Conservation (phyloP, 768 basidiomycete species). For the Rhizopogon vinicolor region DNA sequence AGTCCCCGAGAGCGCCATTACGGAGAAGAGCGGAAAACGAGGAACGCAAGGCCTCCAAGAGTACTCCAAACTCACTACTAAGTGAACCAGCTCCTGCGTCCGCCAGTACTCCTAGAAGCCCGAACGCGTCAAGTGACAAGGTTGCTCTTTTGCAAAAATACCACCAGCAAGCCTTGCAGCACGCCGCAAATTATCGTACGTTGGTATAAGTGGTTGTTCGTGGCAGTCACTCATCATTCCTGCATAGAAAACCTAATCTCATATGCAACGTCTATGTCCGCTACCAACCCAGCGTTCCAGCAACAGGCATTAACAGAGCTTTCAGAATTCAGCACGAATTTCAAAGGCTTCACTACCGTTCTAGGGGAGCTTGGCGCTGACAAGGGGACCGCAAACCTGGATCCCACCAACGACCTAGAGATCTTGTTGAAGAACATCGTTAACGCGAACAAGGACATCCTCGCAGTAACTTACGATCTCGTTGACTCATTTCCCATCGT, state of each 20-base stretch:
- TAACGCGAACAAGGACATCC: slow-evolving; percentile 42
- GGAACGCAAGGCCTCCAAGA: background rate
- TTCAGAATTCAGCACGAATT: slow-evolving; percentile 28
- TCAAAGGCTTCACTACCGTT: slow-evolving; percentile 25
- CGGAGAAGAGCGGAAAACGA: background rate
- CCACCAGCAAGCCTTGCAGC: background rate
- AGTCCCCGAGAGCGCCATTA: background rate
- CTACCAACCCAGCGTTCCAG: slow-evolving; percentile 31
- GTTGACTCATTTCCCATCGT: slow-evolving; percentile 38
- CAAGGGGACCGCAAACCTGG: slow-evolving; percentile 50
- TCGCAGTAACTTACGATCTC: slow-evolving; percentile 29
- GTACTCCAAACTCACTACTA: background rate
- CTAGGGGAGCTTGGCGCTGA: slow-evolving; percentile 28
- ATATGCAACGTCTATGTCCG: slow-evolving; percentile 22
- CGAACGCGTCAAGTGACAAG: background rate
- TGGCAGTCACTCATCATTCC: background rate
- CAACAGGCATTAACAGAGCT: slow-evolving; percentile 32
- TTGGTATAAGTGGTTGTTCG: background rate
- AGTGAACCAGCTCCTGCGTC: background rate
- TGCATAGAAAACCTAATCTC: slow-evolving; percentile 29
- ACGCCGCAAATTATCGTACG: background rate
- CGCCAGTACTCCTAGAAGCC: background rate
- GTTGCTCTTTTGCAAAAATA: background rate
- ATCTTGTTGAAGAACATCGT: slow-evolving; percentile 44
- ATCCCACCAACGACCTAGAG: slow-evolving; percentile 39